These are phyloP conservation scores for Catenaria anguillulae DNA, from an alignment of 371 early-diverging fungal species.

Conservation along the genomic window DNA sequence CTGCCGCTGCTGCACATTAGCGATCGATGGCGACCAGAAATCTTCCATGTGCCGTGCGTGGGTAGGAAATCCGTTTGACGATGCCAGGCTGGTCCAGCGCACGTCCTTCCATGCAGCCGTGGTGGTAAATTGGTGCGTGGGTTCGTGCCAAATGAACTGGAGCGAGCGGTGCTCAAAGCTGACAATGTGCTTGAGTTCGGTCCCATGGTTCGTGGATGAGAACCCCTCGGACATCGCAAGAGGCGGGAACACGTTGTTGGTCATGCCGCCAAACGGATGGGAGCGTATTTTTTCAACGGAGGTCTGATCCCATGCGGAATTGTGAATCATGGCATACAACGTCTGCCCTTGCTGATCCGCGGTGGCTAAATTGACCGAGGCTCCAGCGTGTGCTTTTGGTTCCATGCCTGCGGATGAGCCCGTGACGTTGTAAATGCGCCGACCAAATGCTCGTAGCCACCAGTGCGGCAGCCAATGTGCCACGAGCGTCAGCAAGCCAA, in stretches of 20 bases:
- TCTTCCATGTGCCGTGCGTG: too few species aligned
- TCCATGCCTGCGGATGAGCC: background rate
- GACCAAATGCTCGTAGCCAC: slow-evolving; percentile 29
- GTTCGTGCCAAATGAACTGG: slow-evolving; percentile 28
- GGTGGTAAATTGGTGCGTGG: slow-evolving; percentile 19
- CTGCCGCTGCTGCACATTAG: too few species aligned
- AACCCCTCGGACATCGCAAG: background rate
- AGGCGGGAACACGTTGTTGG: slow-evolving; percentile 18
- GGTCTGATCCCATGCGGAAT: slow-evolving; percentile 59
- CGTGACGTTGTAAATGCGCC: background rate
- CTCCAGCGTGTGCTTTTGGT: background rate
- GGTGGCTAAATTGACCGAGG: background rate
- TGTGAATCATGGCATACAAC: slow-evolving; percentile 13
- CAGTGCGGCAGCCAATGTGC: slow-evolving; percentile 71
- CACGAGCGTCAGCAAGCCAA: slow-evolving; percentile 55
- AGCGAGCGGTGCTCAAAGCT: slow-evolving; percentile 22
- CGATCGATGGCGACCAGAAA: slow-evolving; percentile 13
- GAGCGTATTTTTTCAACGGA: slow-evolving; percentile 28
- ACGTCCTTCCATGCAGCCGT: slow-evolving; percentile 27
- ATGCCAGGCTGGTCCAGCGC: slow-evolving; percentile 20
- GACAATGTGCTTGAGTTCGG: background rate
- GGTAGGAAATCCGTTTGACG: too few species aligned
- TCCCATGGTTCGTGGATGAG: too few species aligned
- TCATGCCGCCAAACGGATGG: slow-evolving; percentile 16
- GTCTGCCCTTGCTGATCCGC: background rate